These are phyloP conservation scores for Trypanosoma cruzi DNA, from an alignment of 208 protist genomes.

Conservation along the genomic window DNA sequence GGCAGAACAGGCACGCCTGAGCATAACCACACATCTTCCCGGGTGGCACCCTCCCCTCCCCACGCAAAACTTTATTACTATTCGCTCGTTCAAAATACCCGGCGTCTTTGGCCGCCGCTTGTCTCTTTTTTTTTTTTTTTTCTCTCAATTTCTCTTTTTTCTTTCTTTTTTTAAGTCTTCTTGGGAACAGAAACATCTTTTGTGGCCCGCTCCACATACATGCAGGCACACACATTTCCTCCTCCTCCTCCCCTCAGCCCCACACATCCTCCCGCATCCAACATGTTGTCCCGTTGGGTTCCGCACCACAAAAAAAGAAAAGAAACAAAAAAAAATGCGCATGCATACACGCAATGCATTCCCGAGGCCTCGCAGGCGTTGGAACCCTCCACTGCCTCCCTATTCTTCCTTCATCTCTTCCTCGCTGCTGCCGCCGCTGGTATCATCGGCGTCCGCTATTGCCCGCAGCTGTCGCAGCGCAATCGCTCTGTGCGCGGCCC, in stretches of 20 bases:
- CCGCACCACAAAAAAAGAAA: background rate
- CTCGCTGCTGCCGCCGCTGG: background rate
- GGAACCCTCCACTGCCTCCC: too few relatives aligned
- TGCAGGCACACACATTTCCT: too few relatives aligned
- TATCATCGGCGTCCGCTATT: slow-evolving; percentile 40
- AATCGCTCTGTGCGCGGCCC: slow-evolving; percentile 32
- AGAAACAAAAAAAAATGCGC: background rate
- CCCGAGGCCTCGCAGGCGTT: background rate
- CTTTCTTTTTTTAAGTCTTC: background rate
- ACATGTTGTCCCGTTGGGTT: too few relatives aligned
- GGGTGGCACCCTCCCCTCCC: too few relatives aligned
- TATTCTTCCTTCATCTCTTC: background rate
- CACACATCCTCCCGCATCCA: too few relatives aligned
- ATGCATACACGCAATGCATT: background rate
- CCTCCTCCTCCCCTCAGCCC: too few relatives aligned
- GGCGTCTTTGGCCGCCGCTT: too few relatives aligned
- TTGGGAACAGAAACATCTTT: background rate
- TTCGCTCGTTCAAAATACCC: too few relatives aligned
- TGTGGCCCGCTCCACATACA: too few relatives aligned
- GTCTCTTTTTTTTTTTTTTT: background rate
- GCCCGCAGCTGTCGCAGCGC: slow-evolving; percentile 47
- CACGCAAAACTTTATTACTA: too few relatives aligned
- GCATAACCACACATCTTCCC: too few relatives aligned
- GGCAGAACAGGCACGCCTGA: too few relatives aligned
- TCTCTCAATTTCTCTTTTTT: background rate